Evolutionary conservation across 169 alveolate species (phyloP).

Genomic region (Plasmodium berghei): DNA sequence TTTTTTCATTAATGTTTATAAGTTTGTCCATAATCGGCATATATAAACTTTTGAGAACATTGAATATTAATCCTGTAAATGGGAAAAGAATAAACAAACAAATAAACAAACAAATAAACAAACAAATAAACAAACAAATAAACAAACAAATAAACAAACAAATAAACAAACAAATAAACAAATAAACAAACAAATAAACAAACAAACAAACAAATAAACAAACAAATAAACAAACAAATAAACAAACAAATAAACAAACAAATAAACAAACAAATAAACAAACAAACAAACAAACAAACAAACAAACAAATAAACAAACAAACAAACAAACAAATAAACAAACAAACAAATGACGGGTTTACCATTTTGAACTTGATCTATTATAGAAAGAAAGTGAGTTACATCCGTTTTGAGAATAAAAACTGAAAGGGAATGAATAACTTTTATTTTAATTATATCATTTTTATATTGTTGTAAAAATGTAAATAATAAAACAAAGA

Average conservation of each 20-base stretch:
- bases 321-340: no score
- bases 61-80: constrained; percentile 34
- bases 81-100: not conserved
- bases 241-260: no score
- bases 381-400: not conserved
- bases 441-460: constrained; percentile 53
- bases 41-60: constrained; percentile 49
- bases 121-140: no score
- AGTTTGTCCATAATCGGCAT: constrained; percentile 46
- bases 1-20: constrained; percentile 57
- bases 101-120: not conserved
- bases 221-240: not conserved
- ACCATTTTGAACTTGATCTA: constrained; percentile 36
- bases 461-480: constrained; percentile 82
- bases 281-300: no score
- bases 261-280: no score
- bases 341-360: no score
- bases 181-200: not conserved
- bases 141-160: not conserved
- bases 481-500: constrained; percentile 84
- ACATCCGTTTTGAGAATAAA: constrained; percentile 30
- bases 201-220: not conserved
- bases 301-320: no score
- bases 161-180: not conserved
- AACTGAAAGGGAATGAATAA: constrained; percentile 33